Base-by-base conservation (phyloP, 208 protist genomes). In the Trypanosoma congolense region DNA sequence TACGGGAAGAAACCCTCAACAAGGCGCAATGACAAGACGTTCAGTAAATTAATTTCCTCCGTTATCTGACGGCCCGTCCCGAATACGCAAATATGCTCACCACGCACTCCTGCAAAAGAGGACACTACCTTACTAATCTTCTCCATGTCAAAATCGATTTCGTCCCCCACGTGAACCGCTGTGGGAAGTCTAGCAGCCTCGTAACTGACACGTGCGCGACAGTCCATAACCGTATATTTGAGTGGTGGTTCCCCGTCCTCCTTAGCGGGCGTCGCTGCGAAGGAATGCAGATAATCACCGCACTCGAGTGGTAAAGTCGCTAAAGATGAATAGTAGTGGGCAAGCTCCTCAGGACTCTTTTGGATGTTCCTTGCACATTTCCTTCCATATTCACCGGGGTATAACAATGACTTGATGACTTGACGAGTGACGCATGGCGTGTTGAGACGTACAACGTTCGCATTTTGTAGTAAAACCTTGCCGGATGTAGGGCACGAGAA, bases 41-140 rank as follows among this genome's bases (percentile, higher is more conserved):
- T 86, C 14, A 97, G 65, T 61, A 94, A 61, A 57, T 96, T 97
- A 31, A 75, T 36, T 68, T 97, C 92, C 52, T 93, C 87, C n/a
- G 57, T 56, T 18, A 95, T 72, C 12, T 65, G 51, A 24, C 83
- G 72, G 1, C 87, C 87, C 0, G 87, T 92, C 21, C 87, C 83
- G 50, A 96, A 83, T 30, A 95, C 31, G 24, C 76, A 77, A 1
- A 96, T 43, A 35, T 93, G 82, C 29, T 45, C 49, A 12, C 87
- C 92, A 2, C 66, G 54, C 18, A 71, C 61, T n/a, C 65, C 54
- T 40, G 54, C 46, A 5, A 90, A 49, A 4, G 67, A 61, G 12
- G 21, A 22, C 4, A 45, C 54, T 5, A 77, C 31, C 5, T 62
- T 52, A 19, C 53, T 49, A 51, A 83, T 33, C 51, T 62, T 61